Base-by-base conservation (phyloP, 352 stramenopile genomes). In the Plasmopara halstedii region DNA sequence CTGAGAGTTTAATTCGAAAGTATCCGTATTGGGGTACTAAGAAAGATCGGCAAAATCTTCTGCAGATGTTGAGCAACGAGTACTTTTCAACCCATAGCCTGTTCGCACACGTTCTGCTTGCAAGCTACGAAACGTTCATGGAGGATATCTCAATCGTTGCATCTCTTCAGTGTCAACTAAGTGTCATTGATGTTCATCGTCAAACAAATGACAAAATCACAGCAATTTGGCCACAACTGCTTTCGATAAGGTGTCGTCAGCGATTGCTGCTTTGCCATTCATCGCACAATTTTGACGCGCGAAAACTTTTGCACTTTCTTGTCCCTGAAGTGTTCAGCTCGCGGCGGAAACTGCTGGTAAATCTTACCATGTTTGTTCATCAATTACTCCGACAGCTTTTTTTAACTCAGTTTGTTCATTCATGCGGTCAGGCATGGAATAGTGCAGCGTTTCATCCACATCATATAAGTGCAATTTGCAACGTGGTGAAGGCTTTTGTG, bases 331-430 rank as follows among this genome's bases (percentile, higher is more conserved):
- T 88, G 8, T 82, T 94, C 38, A 66, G 64, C 10, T 84, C 79
- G 43, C 74, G 79, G 8, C 70, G 76, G 17, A 87, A 86, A 25
- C 50, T 86, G 6, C 51, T 90, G 73, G 81, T 93, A 70, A 35
- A 11, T 6, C 7, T 4, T 10, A 10, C 25, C 25, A 29, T 29
- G 25, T 29, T 29, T 29, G 25, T n/a, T n/a, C n/a, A n/a, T n/a
- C 46, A 13, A 15, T 37, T 27, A 20, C 26, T 35, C 17, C 13
- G 20, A 19, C 47, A 26, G 21, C 15, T 6, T 15, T 23, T 36
- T 55, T 9, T 56, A 20, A 13, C 43, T 14, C 50, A 29, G 15
- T 11, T 54, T 50, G 31, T 23, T 29, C 10, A 4, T 62, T 21
- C 20, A 33, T 51, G 14, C 27, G 34, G 13, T 31, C 11, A 29